Conservation (phyloP, 352 stramenopile genomes). For the Pythium grandisporangium region DNA sequence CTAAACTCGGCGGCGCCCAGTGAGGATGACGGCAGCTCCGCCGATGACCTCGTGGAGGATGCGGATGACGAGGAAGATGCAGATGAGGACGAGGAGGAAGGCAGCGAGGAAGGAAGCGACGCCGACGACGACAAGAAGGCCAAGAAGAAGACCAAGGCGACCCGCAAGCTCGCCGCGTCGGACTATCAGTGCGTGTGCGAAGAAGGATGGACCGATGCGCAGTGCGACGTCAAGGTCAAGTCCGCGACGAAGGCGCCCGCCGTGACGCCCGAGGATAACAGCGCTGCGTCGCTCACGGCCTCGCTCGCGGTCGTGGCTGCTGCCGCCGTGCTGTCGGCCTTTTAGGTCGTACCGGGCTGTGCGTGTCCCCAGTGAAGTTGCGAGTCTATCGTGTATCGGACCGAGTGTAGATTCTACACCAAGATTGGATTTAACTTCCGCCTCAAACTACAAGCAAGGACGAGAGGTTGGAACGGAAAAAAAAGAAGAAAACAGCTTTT, state of each 20-base stretch:
- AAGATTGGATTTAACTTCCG: too few relatives aligned
- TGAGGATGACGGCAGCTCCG: slow-evolving; percentile 1
- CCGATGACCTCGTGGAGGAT: background rate
- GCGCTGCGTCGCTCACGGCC: background rate
- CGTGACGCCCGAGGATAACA: background rate
- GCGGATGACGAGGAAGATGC: background rate
- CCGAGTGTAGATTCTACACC: too few relatives aligned
- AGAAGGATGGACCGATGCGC: slow-evolving; percentile 37
- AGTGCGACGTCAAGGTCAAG: slow-evolving; percentile 50
- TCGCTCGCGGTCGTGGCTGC: background rate
- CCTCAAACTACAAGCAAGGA: too few relatives aligned
- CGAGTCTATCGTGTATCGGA: too few relatives aligned
- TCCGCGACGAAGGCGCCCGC: slow-evolving; percentile 3
- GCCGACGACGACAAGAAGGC: background rate
- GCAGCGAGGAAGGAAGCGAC: background rate
- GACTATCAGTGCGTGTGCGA: slow-evolving; percentile 47
- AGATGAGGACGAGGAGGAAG: background rate
- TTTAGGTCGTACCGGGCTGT: too few relatives aligned
- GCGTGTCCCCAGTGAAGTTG: too few relatives aligned
- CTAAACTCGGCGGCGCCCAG: slow-evolving; percentile 7
- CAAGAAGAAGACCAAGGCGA: too few relatives aligned
- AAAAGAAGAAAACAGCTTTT: too few relatives aligned
- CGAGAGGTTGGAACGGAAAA: too few relatives aligned
- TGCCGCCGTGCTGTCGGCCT: too few relatives aligned
- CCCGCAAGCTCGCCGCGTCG: slow-evolving; percentile 6